Conservation (phyloP, 441 rosid species). For the Melastoma candidum region DNA sequence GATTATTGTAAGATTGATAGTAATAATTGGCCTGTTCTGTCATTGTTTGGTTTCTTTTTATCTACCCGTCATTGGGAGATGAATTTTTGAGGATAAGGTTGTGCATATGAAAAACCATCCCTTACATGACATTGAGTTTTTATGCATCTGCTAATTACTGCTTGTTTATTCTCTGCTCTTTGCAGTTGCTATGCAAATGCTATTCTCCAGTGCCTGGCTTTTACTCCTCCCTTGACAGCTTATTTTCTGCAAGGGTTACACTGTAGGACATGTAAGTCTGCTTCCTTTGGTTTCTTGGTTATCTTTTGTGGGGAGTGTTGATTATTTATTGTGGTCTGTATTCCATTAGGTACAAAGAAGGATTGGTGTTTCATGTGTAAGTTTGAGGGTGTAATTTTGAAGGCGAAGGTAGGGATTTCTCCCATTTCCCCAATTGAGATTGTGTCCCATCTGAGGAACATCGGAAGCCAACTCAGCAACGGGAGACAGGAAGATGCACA, state of each 20-base stretch:
- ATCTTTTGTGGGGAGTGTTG: conserved; percentile 1
- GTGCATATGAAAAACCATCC: too few species aligned
- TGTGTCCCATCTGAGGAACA: conserved; percentile 58
- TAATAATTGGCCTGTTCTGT: too few species aligned
- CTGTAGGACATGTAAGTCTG: conserved; percentile 53
- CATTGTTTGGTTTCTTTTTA: too few species aligned
- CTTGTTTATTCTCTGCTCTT: conserved; percentile 10
- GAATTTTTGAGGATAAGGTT: neutral
- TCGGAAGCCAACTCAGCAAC: conserved; percentile 67
- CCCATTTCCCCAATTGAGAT: conserved; percentile 63
- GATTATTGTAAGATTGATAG: too few species aligned
- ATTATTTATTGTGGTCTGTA: conserved; percentile 7
- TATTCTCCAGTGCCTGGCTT: conserved; percentile 74
- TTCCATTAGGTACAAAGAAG: conserved; percentile 47
- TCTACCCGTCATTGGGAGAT: neutral
- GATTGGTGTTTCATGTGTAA: conserved; percentile 85
- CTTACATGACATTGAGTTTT: too few species aligned
- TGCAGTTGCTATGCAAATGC: conserved; percentile 89
- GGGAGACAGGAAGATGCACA: conserved; percentile 89
- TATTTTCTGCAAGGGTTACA: conserved; percentile 63
- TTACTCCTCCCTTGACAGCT: conserved; percentile 77
- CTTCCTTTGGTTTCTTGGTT: neutral
- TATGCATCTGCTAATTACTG: neutral
- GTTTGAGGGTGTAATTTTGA: conserved; percentile 50
- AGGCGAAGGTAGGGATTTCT: conserved; percentile 57